Evolutionary conservation across 2,329 filamentous ascomycete genomes (phyloP).

Genomic region (Clonostachys rosea): DNA sequence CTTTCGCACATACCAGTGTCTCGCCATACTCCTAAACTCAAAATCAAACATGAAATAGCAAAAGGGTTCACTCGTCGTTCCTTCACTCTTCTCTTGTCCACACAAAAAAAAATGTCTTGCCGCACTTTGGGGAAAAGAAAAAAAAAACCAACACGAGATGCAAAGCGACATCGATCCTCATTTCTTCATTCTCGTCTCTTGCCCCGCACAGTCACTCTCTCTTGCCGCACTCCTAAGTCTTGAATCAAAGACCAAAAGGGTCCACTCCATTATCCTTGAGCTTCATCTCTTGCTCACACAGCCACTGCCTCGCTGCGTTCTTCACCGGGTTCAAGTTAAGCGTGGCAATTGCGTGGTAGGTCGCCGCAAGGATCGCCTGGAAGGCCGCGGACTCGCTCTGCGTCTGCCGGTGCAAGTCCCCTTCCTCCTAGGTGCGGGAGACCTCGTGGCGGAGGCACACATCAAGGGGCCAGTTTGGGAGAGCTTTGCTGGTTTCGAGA

Average conservation of each 20-base stretch:
- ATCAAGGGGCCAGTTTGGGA: no score
- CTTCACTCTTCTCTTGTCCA: neutral
- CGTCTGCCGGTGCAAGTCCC: no score
- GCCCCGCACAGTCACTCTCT: constrained; percentile 2
- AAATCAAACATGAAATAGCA: constrained; percentile 8
- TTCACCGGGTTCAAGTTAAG: neutral
- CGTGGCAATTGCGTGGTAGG: neutral
- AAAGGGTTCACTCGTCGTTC: neutral
- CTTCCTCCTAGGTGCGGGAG: no score
- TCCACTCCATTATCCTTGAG: neutral
- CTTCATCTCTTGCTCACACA: constrained; percentile 1
- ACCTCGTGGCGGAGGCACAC: no score
- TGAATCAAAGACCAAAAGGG: constrained; percentile 5
- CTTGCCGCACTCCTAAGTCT: constrained; percentile 7
- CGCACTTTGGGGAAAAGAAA: neutral
- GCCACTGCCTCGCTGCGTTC: constrained; percentile 7
- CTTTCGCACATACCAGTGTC: no score
- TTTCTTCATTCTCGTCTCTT: neutral
- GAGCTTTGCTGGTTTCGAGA: no score
- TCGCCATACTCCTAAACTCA: no score
- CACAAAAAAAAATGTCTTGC: no score
- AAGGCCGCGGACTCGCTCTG: neutral
- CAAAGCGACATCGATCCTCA: neutral
- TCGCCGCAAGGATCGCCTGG: neutral
- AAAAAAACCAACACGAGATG: neutral